These are phyloP conservation scores for Fusarium pseudograminearum DNA, from an alignment of 2,329 filamentous ascomycete species.

Conservation along the genomic window DNA sequence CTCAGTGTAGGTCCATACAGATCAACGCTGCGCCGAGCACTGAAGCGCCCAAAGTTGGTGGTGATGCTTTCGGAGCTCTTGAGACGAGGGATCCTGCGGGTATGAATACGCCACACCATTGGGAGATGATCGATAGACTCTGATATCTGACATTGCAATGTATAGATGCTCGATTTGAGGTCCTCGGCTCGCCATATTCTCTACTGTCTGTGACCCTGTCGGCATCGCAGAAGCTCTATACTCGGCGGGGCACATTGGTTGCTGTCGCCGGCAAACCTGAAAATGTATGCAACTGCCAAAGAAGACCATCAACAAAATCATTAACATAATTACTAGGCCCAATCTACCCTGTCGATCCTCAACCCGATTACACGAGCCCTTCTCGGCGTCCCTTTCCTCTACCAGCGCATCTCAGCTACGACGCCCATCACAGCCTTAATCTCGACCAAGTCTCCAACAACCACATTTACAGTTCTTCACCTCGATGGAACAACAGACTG, in stretches of 20 bases:
- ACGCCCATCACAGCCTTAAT: constrained; percentile 90
- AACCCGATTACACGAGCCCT: constrained; percentile 83
- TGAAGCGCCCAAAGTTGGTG: constrained; percentile 62
- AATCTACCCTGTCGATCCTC: constrained; percentile 89
- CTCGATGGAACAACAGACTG: constrained; percentile 95
- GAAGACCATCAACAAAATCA: background rate
- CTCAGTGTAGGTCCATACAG: constrained; percentile 70
- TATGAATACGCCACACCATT: constrained; percentile 48
- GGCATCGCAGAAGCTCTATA: constrained; percentile 93
- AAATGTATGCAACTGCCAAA: constrained; percentile 69
- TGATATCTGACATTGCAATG: constrained; percentile 25
- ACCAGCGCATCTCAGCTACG: constrained; percentile 89
- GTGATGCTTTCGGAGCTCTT: constrained; percentile 68
- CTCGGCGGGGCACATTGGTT: constrained; percentile 89
- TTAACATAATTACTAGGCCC: constrained; percentile 65
- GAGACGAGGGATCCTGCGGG: constrained; percentile 64
- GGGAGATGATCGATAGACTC: constrained; percentile 1
- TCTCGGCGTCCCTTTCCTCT: constrained; percentile 92
- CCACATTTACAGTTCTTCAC: constrained; percentile 87
- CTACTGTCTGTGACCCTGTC: constrained; percentile 93
- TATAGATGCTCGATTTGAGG: constrained; percentile 92
- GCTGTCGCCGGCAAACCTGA: constrained; percentile 90
- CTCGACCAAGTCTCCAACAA: constrained; percentile 85
- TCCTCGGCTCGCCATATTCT: constrained; percentile 91
- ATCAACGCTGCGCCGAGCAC: constrained; percentile 72